Conservation (phyloP, 257 asterid genomes). For the Solanum sitiens region DNA sequence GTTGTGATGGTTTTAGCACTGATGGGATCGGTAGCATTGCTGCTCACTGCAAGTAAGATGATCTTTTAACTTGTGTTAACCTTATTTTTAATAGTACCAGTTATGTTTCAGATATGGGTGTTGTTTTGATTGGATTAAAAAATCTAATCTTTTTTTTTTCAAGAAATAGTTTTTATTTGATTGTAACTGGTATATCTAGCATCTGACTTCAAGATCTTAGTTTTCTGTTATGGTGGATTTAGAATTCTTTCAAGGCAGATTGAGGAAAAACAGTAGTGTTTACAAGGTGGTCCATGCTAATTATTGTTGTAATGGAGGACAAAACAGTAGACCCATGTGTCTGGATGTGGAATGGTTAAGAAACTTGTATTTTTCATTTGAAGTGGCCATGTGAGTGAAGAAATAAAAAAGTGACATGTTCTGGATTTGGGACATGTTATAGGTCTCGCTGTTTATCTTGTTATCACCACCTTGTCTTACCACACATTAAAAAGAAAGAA, state of each 20-base stretch:
- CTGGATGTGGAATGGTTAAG: background rate
- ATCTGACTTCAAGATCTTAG: background rate
- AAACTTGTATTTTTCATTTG: background rate
- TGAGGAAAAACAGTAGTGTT: background rate
- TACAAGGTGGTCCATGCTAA: background rate
- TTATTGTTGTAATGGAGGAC: background rate
- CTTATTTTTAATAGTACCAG: background rate
- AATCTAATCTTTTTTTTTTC: background rate
- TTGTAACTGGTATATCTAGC: background rate
- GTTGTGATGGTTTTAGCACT: constrained; percentile 78
- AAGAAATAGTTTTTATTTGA: background rate
- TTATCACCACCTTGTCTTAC: background rate
- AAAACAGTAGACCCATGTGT: background rate
- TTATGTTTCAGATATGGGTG: background rate
- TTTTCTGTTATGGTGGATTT: background rate
- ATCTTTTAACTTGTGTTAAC: background rate
- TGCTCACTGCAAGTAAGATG: constrained; percentile 60
- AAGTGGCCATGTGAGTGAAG: background rate
- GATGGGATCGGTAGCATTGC: constrained; percentile 64
- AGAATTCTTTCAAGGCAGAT: background rate
- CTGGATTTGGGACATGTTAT: background rate
- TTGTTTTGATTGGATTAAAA: background rate
- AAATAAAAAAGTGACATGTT: background rate
- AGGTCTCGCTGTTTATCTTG: background rate
- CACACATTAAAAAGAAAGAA: background rate